Evolutionary conservation across 2,329 filamentous ascomycete species (phyloP).

Genomic region (Sporothrix dimorphospora): DNA sequence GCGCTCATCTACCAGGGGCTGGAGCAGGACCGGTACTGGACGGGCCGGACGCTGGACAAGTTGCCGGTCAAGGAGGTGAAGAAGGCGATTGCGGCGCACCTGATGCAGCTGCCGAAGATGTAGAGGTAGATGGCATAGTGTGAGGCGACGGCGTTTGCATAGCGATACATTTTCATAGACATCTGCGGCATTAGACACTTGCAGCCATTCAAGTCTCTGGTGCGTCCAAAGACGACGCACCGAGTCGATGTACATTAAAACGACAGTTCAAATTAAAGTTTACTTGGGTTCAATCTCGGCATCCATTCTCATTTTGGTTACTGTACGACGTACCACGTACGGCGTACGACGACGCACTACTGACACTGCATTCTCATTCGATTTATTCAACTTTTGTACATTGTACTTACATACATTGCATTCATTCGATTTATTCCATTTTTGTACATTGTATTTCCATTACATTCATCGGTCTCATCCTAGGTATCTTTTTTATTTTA

Average conservation of each 20-base stretch:
- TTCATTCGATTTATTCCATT: not conserved
- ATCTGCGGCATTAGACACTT: constrained; percentile 6
- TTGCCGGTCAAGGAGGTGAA: constrained; percentile 65
- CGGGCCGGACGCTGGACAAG: constrained; percentile 60
- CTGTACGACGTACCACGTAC: too few species aligned
- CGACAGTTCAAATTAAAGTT: not conserved
- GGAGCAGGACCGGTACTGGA: constrained; percentile 70
- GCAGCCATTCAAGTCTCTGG: not conserved
- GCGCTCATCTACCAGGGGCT: constrained; percentile 77
- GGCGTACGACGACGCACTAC: too few species aligned
- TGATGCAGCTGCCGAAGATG: constrained; percentile 39
- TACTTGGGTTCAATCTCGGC: not conserved
- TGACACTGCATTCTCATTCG: not conserved
- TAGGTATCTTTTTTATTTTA: too few species aligned
- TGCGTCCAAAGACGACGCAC: not conserved
- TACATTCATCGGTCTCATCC: not conserved
- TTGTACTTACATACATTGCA: not conserved
- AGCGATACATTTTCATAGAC: not conserved
- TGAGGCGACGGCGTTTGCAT: too few species aligned
- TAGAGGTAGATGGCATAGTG: too few species aligned
- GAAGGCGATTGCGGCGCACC: constrained; percentile 50
- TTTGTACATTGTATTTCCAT: not conserved
- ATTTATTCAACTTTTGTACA: not conserved
- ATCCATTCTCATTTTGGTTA: not conserved
- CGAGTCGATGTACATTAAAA: constrained; percentile 14